Base-by-base conservation (phyloP, 495 filamentous ascomycete genomes). In the Hypoxylon subgilvum region DNA sequence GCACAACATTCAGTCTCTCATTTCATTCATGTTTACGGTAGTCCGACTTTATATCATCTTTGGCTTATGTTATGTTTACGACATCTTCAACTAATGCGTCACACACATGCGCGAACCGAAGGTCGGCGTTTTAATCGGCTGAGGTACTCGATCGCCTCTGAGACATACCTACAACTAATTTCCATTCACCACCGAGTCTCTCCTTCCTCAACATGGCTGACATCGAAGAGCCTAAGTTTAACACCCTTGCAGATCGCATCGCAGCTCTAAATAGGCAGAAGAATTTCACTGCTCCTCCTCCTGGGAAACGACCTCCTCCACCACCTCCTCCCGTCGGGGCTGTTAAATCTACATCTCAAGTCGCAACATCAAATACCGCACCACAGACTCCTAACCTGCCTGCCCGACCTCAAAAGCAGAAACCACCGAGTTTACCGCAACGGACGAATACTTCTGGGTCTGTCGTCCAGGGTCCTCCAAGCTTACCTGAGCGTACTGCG, bases 251-350 rank as follows among this genome's bases (percentile, higher is more conserved):
- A 1, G 79, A 81, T 65, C 74, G 81, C 42, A 84, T 83, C 27
- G 80, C 79, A 13, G 81, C 81, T 40, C 67, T 84, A 44, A 84
- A 83, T 52, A 67, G 69, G 43, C 76, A 78, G 40, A 77, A 77
- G 67, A 81, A 81, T 55, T 76, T 79, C 69, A 64, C 73, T 35
- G 63, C 69, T 38, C 73, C 76, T 39, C 51, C 54, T 5, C 65
- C 55, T 14, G 67, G 68, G 40, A 81, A 77, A 63, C 68, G 74
- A 43, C 65, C 79, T 31, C 79, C 79, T 41, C 77, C 79, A 0
- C 79, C 79, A 2, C 79, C 76, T n/a, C 79, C 79, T 36, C 72
- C 73, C 4, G 23, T 8, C 1, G 39, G 44, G 4, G 39, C 66
- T 12, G 56, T 54, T 6, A 71, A 68, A 41, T 52, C 69, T 41